phyloP scores from a whole-genome alignment of 2,329 filamentous ascomycete species.

The Pseudocercospora ulei region DNA sequence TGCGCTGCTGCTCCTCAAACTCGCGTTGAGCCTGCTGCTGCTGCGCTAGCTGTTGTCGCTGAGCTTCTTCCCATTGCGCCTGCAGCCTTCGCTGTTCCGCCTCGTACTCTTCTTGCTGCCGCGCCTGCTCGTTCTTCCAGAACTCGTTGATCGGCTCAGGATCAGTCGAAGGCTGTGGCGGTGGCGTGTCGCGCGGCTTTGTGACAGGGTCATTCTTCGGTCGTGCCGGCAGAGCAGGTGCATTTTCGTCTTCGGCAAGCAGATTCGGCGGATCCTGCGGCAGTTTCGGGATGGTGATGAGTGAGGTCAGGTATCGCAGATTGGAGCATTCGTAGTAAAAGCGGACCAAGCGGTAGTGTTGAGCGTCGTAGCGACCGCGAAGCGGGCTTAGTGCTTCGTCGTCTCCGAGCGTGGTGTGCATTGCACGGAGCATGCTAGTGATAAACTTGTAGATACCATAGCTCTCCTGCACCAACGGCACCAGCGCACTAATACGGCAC shows the following conservation, averaged over 20 bases:
- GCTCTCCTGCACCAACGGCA: conserved; percentile 90
- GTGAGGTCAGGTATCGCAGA: conserved; percentile 84
- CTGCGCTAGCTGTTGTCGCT: conserved; percentile 70
- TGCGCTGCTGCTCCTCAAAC: conserved; percentile 92
- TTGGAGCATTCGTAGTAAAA: conserved; percentile 99
- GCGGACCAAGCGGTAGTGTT: conserved; percentile 90
- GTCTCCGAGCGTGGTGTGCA: conserved; percentile 85
- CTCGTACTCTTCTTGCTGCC: conserved; percentile 89
- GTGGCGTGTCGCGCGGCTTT: conserved; percentile 57
- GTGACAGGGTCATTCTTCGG: conserved; percentile 57
- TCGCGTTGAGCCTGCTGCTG: conserved; percentile 79
- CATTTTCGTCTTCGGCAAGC: conserved; percentile 65
- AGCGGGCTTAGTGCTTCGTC: conserved; percentile 85
- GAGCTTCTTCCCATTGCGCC: conserved; percentile 72
- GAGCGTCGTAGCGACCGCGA: conserved; percentile 79
- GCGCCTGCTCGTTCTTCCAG: conserved; percentile 85
- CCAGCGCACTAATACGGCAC: conserved; percentile 85
- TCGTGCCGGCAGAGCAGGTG: conserved; percentile 70
- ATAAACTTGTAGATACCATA: conserved; percentile 99
- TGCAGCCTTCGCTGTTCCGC: conserved; percentile 84
- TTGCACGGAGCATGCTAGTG: conserved; percentile 95
- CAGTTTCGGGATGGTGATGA: conserved; percentile 92
- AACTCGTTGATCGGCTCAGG: conserved; percentile 95
- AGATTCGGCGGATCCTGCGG: conserved; percentile 89
- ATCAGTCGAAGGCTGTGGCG: conserved; percentile 62